These are phyloP conservation scores for Barnettozyma wickerhamii DNA, from an alignment of 805 yeast species.

Conservation along the genomic window DNA sequence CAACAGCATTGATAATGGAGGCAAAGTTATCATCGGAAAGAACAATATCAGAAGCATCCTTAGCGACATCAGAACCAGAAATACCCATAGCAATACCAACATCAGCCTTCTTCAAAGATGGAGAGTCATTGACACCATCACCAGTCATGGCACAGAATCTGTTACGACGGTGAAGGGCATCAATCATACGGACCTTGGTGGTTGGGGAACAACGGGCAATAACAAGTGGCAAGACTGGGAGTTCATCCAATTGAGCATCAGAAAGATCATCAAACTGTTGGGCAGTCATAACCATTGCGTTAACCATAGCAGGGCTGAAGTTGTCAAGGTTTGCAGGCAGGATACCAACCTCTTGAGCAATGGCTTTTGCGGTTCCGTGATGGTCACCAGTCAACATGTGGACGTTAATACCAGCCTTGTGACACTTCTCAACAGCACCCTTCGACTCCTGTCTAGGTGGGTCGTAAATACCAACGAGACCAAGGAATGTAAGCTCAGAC, in stretches of 20 bases:
- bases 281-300: slow-evolving; percentile 74
- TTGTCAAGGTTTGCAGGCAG: slow-evolving; percentile 57
- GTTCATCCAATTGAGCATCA: slow-evolving; percentile 56
- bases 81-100: slow-evolving; percentile 85
- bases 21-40: slow-evolving; percentile 76
- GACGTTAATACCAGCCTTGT: slow-evolving; percentile 73
- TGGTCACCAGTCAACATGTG: slow-evolving; percentile 84
- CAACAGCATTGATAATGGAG: slow-evolving; percentile 71
- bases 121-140: slow-evolving; percentile 82
- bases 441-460: slow-evolving; percentile 76
- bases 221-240: slow-evolving; percentile 68
- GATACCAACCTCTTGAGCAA: slow-evolving; percentile 79
- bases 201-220: slow-evolving; percentile 83
- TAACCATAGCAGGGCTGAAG: slow-evolving; percentile 50
- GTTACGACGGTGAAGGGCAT: slow-evolving; percentile 61
- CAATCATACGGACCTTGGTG: slow-evolving; percentile 78
- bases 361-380: slow-evolving; percentile 75
- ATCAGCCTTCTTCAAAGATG: slow-evolving; percentile 70
- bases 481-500: slow-evolving; percentile 49
- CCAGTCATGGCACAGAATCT: slow-evolving; percentile 78
- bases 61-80: slow-evolving; percentile 79
- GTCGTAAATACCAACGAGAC: slow-evolving; percentile 74
- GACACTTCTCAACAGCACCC: slow-evolving; percentile 60
- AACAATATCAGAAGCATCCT: slow-evolving; percentile 75
- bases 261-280: slow-evolving; percentile 58